These are phyloP conservation scores for Backusella tarrabulga DNA, from an alignment of 192 early-diverging fungal species.

Conservation along the genomic window DNA sequence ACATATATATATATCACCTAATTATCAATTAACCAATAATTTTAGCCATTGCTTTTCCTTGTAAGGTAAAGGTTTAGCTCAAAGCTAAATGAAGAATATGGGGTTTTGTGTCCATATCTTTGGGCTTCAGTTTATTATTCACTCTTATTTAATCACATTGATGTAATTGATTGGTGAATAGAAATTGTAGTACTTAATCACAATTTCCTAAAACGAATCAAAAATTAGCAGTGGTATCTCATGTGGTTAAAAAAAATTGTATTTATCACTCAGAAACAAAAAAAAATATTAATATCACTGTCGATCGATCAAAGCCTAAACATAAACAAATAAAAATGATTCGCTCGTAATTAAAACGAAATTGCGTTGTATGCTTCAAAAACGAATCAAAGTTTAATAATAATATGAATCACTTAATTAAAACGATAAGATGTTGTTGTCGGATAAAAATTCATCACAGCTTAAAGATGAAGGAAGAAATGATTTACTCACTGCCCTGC, in stretches of 20 bases:
- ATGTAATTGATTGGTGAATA: not conserved
- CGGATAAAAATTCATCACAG: too few relatives aligned
- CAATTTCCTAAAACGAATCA: not conserved
- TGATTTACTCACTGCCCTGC: not conserved
- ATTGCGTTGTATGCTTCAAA: too few relatives aligned
- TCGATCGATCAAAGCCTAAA: too few relatives aligned
- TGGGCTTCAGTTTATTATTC: not conserved
- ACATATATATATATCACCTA: not conserved
- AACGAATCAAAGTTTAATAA: too few relatives aligned
- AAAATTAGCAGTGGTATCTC: not conserved
- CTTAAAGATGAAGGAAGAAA: too few relatives aligned
- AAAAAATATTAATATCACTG: too few relatives aligned
- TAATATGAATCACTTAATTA: too few relatives aligned
- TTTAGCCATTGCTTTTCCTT: not conserved
- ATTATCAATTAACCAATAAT: not conserved
- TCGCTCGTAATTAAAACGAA: too few relatives aligned
- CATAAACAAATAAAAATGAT: too few relatives aligned
- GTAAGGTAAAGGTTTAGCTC: not conserved
- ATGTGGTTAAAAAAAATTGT: not conserved
- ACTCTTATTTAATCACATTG: conserved; percentile 2
- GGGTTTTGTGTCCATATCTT: not conserved
- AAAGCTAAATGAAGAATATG: not conserved
- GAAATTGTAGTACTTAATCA: not conserved
- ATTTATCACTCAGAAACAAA: too few relatives aligned
- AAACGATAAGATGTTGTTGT: too few relatives aligned